Evolutionary conservation across 2,329 filamentous ascomycete genomes (phyloP).

Genomic region (Chaetomium strumarium): DNA sequence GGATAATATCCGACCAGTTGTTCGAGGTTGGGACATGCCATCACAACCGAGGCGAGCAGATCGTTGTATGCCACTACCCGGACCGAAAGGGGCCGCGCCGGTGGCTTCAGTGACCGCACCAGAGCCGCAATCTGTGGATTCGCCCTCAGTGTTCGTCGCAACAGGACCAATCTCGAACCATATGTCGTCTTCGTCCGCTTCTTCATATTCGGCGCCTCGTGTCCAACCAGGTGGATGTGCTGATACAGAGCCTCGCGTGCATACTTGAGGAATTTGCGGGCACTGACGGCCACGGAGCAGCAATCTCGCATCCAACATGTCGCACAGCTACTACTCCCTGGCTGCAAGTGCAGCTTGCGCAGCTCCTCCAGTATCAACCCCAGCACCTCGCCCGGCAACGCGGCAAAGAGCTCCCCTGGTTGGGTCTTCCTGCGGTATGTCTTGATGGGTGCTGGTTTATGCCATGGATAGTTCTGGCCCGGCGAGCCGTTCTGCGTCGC

Average conservation of each 20-base stretch:
- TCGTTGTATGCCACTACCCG: slow-evolving; percentile 48
- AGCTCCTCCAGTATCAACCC: slow-evolving; percentile 50
- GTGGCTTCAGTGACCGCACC: slow-evolving; percentile 54
- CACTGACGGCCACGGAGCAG: slow-evolving; percentile 44
- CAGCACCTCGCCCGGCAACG: slow-evolving; percentile 53
- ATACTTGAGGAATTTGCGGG: slow-evolving; percentile 46
- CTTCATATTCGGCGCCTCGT: slow-evolving; percentile 49
- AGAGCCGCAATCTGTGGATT: slow-evolving; percentile 48
- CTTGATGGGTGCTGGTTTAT: slow-evolving; percentile 33
- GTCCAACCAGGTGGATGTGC: slow-evolving; percentile 52
- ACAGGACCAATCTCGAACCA: slow-evolving; percentile 48
- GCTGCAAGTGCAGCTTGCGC: slow-evolving; percentile 44
- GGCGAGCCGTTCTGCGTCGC: slow-evolving; percentile 14
- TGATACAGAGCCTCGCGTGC: slow-evolving; percentile 51
- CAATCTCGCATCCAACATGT: slow-evolving; percentile 62
- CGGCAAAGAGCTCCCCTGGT: slow-evolving; percentile 49
- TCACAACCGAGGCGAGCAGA: slow-evolving; percentile 53
- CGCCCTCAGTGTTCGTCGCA: slow-evolving; percentile 51
- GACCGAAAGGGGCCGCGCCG: slow-evolving; percentile 38
- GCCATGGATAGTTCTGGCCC: slow-evolving; percentile 23
- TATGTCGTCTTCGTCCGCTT: slow-evolving; percentile 51
- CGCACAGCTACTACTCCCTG: slow-evolving; percentile 48
- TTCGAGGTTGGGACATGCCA: slow-evolving; percentile 61
- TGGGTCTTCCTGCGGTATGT: slow-evolving; percentile 30
- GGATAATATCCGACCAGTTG: slow-evolving; percentile 49